Percentiles rank a stretch among this genome's conserved stretches.
Evolutionary conservation across 352 stramenopile species (phyloP).

Genomic region (Globisporangium orthogonon): DNA sequence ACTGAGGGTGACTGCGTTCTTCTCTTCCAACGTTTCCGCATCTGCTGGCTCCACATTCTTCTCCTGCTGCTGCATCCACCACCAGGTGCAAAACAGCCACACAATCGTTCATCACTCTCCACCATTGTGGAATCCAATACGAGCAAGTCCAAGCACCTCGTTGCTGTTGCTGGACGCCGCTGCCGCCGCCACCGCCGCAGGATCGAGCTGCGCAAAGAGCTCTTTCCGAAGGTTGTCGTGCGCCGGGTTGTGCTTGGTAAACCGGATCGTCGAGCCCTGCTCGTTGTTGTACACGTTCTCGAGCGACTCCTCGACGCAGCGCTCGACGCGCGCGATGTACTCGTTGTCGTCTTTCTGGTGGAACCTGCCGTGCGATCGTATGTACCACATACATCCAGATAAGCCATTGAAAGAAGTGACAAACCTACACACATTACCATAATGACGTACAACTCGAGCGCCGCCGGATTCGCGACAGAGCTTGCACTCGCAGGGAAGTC

Average conservation of each 20-base stretch:
- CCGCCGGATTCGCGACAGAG: conserved; percentile 73
- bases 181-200: neutral
- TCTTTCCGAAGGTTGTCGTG: conserved; percentile 76
- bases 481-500: conserved; percentile 63
- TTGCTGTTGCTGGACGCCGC: neutral
- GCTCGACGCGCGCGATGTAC: conserved; percentile 88
- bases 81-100: neutral
- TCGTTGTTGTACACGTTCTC: conserved; percentile 92
- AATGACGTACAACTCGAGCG: conserved; percentile 74
- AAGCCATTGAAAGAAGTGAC: neutral
- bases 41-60: neutral
- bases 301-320: conserved; percentile 91
- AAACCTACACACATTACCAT: neutral
- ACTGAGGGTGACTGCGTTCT: neutral
- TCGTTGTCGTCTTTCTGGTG: conserved; percentile 66
- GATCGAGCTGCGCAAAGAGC: conserved; percentile 67
- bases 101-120: neutral
- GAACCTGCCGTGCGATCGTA: conserved; percentile 31
- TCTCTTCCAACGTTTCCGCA: conserved; percentile 9
- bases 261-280: conserved; percentile 83
- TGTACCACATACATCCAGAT: neutral
- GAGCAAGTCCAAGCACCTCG: conserved; percentile 1
- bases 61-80: neutral
- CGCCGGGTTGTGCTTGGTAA: conserved; percentile 76
- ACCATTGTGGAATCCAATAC: neutral